Conservation (phyloP, 2,329 filamentous ascomycete species). For the Colletotrichum somersetense region DNA sequence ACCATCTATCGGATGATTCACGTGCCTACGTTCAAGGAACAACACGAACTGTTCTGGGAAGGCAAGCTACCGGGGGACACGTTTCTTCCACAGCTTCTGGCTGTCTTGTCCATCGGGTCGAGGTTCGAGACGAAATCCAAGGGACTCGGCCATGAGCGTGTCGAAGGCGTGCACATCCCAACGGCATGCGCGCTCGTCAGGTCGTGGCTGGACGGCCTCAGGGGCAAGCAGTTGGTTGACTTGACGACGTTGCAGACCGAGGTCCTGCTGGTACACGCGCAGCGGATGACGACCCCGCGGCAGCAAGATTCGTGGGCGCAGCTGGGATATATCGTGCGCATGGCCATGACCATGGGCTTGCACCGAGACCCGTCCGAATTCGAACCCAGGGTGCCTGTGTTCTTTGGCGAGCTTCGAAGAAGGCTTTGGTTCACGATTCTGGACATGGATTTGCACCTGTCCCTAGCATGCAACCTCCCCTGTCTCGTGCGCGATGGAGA, state of each 20-base stretch:
- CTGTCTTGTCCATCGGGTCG: slow-evolving; percentile 66
- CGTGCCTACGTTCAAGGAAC: slow-evolving; percentile 62
- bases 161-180: slow-evolving; percentile 67
- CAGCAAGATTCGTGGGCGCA: slow-evolving; percentile 67
- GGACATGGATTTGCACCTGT: slow-evolving; percentile 68
- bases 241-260: slow-evolving; percentile 67
- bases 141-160: slow-evolving; percentile 64
- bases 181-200: slow-evolving; percentile 68
- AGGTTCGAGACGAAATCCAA: slow-evolving; percentile 65
- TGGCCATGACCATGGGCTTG: slow-evolving; percentile 71
- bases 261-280: slow-evolving; percentile 65
- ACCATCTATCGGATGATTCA: slow-evolving; percentile 67
- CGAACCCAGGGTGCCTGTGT: slow-evolving; percentile 61
- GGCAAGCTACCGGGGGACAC: slow-evolving; percentile 60
- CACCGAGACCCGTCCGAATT: slow-evolving; percentile 70
- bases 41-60: slow-evolving; percentile 67
- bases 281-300: slow-evolving; percentile 62
- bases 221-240: slow-evolving; percentile 66
- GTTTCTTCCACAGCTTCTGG: slow-evolving; percentile 67
- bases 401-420: slow-evolving; percentile 66
- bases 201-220: slow-evolving; percentile 64
- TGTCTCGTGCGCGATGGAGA: slow-evolving; percentile 65
- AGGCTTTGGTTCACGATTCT: slow-evolving; percentile 69
- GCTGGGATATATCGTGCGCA: slow-evolving; percentile 66
- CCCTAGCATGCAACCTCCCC: slow-evolving; percentile 65